Evolutionary conservation across 108 stramenopile species (phyloP), one percentile per base, ranked within the genome.

Genomic region (Fistulifera pelliculosa): DNA sequence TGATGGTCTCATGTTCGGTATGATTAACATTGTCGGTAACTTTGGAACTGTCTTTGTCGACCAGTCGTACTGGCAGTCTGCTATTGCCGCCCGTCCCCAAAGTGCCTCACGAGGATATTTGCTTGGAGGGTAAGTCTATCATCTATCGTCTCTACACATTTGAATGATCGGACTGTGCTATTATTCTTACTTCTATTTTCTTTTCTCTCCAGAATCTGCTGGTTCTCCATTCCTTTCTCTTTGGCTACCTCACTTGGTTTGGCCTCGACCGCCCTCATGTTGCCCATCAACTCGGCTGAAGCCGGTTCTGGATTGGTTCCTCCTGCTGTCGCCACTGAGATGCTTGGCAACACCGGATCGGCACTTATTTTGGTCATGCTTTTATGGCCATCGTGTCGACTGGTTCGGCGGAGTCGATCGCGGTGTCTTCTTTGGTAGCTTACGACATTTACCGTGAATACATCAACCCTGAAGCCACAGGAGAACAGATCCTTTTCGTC

Each of bases 1-100:
- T 47, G 85, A 69, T 55, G 90, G 90, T 49, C 79, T 94, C 70
- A 89, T 90, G 84, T 94, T 94, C 62, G 94, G 90, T 40, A 70
- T 94, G 40, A 94, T 94, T 79, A 94, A 94, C 73, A 86, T 94
- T 60, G 80, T 94, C 41, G 94, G 94, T 38, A 94, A 94, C 88
- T 94, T 94, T 52, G 94, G 94, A 11, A 94, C 94, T 45, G 94
- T 94, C 60, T 94, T 94, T 55, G 87, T 92, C 18, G 94, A 94
- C 53, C 90, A 94, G 60, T 82, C 82, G 1, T 94, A 94, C 85
- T 94, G 94, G 94, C 94, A 94, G 69, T 86, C 89, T 5, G 94
- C 90, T 54, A 94, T 94, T 50, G 94, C 94, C 21, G 94, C 94
- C 44, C 75, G 74, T 31, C 94, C 94, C 17, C 38, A 52, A 47